Percentiles rank a stretch among this genome's conserved stretches.
Conservation (phyloP, 2,329 filamentous ascomycete genomes). For the Dothideomycetes sp. region DNA sequence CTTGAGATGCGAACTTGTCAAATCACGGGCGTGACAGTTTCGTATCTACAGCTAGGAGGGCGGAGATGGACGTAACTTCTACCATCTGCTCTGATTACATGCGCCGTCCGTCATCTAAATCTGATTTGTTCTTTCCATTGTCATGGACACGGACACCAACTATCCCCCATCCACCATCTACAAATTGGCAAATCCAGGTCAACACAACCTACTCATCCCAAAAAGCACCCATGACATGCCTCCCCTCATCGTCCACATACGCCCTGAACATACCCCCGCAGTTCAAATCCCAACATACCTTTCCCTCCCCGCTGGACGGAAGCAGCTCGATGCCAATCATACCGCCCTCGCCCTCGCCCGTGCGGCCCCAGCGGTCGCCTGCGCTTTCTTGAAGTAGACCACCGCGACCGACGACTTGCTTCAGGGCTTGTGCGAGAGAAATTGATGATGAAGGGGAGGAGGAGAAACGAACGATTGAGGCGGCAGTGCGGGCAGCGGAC, state of each 20-base stretch:
- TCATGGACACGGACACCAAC: too few relatives aligned
- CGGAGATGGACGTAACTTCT: too few relatives aligned
- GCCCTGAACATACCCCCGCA: slow-evolving; percentile 82
- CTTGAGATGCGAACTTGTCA: too few relatives aligned
- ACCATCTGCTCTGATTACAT: too few relatives aligned
- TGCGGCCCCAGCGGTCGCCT: slow-evolving; percentile 58
- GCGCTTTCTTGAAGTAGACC: slow-evolving; percentile 69
- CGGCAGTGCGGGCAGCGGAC: slow-evolving; percentile 59
- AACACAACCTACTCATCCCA: slow-evolving; percentile 34
- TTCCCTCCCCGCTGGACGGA: slow-evolving; percentile 33
- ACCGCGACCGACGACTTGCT: slow-evolving; percentile 54
- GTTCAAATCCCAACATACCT: slow-evolving; percentile 68
- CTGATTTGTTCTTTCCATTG: too few relatives aligned
- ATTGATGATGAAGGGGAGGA: slow-evolving; percentile 16
- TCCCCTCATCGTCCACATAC: slow-evolving; percentile 55
- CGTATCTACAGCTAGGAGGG: too few relatives aligned
- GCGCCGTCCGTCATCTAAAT: too few relatives aligned
- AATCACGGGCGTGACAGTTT: too few relatives aligned
- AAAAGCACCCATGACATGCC: slow-evolving; percentile 48
- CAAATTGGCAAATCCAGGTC: too few relatives aligned
- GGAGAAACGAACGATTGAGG: slow-evolving; percentile 59
- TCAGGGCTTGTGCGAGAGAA: slow-evolving; percentile 48
- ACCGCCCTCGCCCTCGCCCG: slow-evolving; percentile 72
- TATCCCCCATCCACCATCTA: too few relatives aligned
- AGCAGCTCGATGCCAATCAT: slow-evolving; percentile 73